Base-by-base conservation (phyloP, 441 rosid species). In the Arabidopsis hybrid region DNA sequence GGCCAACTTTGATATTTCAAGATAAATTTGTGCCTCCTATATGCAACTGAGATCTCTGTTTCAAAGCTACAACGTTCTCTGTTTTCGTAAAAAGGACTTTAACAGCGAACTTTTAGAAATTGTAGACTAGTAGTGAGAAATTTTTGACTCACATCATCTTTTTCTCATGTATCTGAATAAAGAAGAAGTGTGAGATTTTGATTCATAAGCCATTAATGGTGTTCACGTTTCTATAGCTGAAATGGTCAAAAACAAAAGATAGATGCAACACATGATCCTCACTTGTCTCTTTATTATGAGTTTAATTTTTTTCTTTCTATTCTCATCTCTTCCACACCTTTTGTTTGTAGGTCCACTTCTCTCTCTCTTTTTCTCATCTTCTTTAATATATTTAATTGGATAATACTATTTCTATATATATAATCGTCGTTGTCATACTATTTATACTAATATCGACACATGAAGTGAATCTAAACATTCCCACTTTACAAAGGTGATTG, bases 381-480 rank as follows among this genome's bases (percentile, higher is more conserved):
- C 18, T 26, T 46, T 29, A 29, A 21, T 21, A 29, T 36, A 26
- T 66, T 53, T 49, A 42, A 38, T 17, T 74, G 32, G 63, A 74
- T 60, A 32, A 60, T 40, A 26, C 26, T 21, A 21, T 21, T 21
- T 21, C 51, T 46, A 36, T 17, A 31, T 46, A 36, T 17, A 31
- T 16, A 74, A 59, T 59, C 18, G 57, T 67, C 56, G 49, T 67
- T 42, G 29, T 74, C 78, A 51, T 40, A 67, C 67, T 67, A 60
- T 67, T 67, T 74, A 67, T 50, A 8, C 46, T 59, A 60, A 32
- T 52, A 67, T 45, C 18, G 45, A 67, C 62, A 4, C 73, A 74
- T 67, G 73, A 51, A 60, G 49, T 67, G 73, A 67, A 52, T 67
- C 58, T 69, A 75, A 67, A 75, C 73, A 67, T 67, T 60, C 63